Evolutionary conservation across 2,329 filamentous ascomycete genomes (phyloP), one percentile per base, ranked within the genome.

Genomic region (Podosphaera xanthii): DNA sequence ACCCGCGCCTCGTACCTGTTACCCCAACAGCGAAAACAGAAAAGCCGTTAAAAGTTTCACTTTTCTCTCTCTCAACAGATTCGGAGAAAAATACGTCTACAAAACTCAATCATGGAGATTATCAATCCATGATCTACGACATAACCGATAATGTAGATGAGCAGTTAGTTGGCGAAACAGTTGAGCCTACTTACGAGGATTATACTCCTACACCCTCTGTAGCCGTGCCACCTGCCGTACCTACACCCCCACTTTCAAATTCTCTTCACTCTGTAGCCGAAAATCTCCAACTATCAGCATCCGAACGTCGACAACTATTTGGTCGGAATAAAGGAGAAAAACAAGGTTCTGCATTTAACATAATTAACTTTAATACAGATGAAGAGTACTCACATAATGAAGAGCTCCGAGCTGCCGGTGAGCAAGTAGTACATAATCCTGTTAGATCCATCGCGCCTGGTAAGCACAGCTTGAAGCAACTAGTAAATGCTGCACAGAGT

Each of bases 341-440:
- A 60, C 38, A 67, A 68, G 59, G 63, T 60, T 62, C 78, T n/a
- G 75, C 75, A 2, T 75, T 79, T n/a, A 82, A 79, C 50, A 77
- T 95, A 44, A 77, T 90, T 63, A 89, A 85, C 67, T 95, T 96
- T 77, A 87, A 94, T 72, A 90, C 88, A 63, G 88, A 94, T 69
- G 74, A 76, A 60, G 90, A 96, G 72, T 97, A 97, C 70, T 79
- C 78, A 33, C 81, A 86, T 66, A 97, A 97, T 70, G 86, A 95
- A 72, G 76, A 77, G 64, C 69, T 94, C 31, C 80, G 87, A 9
- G 79, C 82, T 22, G 74, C 80, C 57, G 84, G 86, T 67, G 81
- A 89, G 69, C 74, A 81, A 67, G 69, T 82, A 59, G 78, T 81
- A 57, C 86, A 94, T 72, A 90, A 91, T 66, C 86, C 89, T 6